A percentile compares a stretch with the other conserved stretches of the same genome.
Conservation (phyloP, 345 rosid genomes). For the Bretschneidera sinensis region DNA sequence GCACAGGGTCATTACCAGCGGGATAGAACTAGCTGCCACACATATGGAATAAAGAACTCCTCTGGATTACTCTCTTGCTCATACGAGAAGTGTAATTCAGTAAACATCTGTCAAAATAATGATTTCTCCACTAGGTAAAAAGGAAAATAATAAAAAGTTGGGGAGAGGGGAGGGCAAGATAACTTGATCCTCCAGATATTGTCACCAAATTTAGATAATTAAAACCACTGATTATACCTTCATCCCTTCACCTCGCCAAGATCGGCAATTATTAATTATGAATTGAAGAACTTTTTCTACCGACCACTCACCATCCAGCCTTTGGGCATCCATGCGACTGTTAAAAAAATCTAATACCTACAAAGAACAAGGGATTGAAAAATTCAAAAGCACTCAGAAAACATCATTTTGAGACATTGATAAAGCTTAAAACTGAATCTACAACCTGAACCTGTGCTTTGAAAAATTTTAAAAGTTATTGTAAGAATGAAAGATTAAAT, state of each 20-base stretch:
- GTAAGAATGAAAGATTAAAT: not conserved
- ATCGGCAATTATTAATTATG: slow-evolving; percentile 69
- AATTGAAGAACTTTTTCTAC: slow-evolving; percentile 86
- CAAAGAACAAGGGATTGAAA: slow-evolving; percentile 7
- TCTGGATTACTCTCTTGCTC: slow-evolving; percentile 99
- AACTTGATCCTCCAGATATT: not conserved
- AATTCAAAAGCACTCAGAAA: not conserved
- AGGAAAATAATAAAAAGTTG: not conserved
- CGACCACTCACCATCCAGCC: slow-evolving; percentile 88
- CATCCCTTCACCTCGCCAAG: slow-evolving; percentile 97
- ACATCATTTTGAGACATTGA: not conserved
- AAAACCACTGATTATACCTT: slow-evolving; percentile 44
- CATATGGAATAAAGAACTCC: slow-evolving; percentile 92
- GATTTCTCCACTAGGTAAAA: not conserved
- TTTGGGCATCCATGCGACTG: slow-evolving; percentile 81
- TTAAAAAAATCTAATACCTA: slow-evolving; percentile 94
- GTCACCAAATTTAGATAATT: not conserved
- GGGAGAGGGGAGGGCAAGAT: not conserved
- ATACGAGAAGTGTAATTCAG: slow-evolving; percentile 89
- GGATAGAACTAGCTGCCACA: slow-evolving; percentile 77
- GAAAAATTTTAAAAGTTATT: not conserved
- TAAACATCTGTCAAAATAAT: slow-evolving; percentile 63
- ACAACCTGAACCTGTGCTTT: not conserved
- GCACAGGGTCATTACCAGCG: slow-evolving; percentile 42
- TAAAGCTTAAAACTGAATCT: not conserved